Evolutionary conservation across 768 basidiomycete species (phyloP).

Genomic region (Kwoniella newhampshirensis): DNA sequence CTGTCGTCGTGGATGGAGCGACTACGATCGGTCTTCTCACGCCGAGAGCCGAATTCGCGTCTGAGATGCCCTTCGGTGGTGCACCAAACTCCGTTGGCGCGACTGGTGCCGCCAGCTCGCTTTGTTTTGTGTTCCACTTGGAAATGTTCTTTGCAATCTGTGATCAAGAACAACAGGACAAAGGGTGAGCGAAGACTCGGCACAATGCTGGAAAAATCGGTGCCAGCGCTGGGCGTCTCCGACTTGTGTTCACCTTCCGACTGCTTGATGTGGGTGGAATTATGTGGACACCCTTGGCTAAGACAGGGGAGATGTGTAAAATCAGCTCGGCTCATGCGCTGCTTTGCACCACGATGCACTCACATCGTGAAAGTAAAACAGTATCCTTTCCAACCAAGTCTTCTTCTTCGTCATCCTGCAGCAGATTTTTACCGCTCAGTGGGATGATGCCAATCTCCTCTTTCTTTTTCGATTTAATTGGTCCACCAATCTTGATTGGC

Average conservation of each 20-base stretch:
- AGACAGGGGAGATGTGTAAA: background rate
- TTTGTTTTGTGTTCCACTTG: slow-evolving; percentile 96
- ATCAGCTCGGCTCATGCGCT: background rate
- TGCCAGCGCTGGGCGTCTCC: slow-evolving; percentile 10
- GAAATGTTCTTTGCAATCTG: slow-evolving; percentile 86
- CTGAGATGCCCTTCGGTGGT: slow-evolving; percentile 36
- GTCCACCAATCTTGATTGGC: slow-evolving; percentile 37
- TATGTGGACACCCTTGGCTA: slow-evolving; percentile 61
- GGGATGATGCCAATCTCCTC: slow-evolving; percentile 26
- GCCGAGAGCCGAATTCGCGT: slow-evolving; percentile 38
- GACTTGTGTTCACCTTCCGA: slow-evolving; percentile 45
- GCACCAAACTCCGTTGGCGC: slow-evolving; percentile 1
- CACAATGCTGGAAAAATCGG: slow-evolving; percentile 1
- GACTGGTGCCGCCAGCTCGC: slow-evolving; percentile 61
- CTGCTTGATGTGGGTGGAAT: slow-evolving; percentile 71
- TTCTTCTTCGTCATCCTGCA: slow-evolving; percentile 45
- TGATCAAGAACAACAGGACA: slow-evolving; percentile 4
- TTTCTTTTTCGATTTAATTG: slow-evolving; percentile 26
- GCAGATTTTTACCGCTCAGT: slow-evolving; percentile 26
- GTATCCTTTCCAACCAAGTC: slow-evolving; percentile 40
- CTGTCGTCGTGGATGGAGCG: background rate
- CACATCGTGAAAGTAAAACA: slow-evolving; percentile 44
- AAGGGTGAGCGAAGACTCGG: slow-evolving; percentile 8
- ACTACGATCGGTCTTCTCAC: slow-evolving; percentile 13
- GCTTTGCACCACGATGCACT: slow-evolving; percentile 13